phyloP scores from a whole-genome alignment of 805 yeast species.

The Metschnikowia dekortorum region DNA sequence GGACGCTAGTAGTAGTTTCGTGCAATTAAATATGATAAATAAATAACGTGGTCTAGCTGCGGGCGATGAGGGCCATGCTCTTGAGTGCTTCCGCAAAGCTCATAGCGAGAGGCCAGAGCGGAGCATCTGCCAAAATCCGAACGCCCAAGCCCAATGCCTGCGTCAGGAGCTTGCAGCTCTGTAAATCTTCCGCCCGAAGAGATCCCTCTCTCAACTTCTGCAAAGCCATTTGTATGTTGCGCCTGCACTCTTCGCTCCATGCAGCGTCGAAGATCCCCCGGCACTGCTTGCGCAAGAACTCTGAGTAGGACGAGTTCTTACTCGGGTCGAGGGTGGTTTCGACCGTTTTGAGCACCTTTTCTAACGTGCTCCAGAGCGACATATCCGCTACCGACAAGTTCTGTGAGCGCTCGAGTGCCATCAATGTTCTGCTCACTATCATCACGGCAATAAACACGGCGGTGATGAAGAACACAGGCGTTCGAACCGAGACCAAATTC shows the following conservation, averaged over 20 bases:
- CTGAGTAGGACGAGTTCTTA: slow-evolving; percentile 53
- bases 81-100: slow-evolving; percentile 77
- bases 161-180: slow-evolving; percentile 49
- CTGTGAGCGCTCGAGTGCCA: slow-evolving; percentile 42
- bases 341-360: slow-evolving; percentile 53
- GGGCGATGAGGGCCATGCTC: slow-evolving; percentile 36
- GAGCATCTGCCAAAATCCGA: slow-evolving; percentile 75
- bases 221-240: slow-evolving; percentile 8
- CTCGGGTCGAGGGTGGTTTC: slow-evolving; percentile 54
- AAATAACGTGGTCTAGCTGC: neutral
- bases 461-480: slow-evolving; percentile 73
- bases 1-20: neutral
- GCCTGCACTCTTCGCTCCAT: slow-evolving; percentile 10
- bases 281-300: slow-evolving; percentile 53
- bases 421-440: slow-evolving; percentile 59
- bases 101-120: slow-evolving; percentile 80
- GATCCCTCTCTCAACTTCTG: slow-evolving; percentile 1
- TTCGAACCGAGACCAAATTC: slow-evolving; percentile 61
- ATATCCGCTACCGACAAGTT: slow-evolving; percentile 46
- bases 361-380: slow-evolving; percentile 60
- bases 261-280: slow-evolving; percentile 50
- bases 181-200: slow-evolving; percentile 28
- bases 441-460: slow-evolving; percentile 62
- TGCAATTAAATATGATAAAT: slow-evolving; percentile 2
- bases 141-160: slow-evolving; percentile 66